These are phyloP conservation scores for Xylariales sp. DNA, from an alignment of 2,329 filamentous ascomycete genomes.

Conservation along the genomic window DNA sequence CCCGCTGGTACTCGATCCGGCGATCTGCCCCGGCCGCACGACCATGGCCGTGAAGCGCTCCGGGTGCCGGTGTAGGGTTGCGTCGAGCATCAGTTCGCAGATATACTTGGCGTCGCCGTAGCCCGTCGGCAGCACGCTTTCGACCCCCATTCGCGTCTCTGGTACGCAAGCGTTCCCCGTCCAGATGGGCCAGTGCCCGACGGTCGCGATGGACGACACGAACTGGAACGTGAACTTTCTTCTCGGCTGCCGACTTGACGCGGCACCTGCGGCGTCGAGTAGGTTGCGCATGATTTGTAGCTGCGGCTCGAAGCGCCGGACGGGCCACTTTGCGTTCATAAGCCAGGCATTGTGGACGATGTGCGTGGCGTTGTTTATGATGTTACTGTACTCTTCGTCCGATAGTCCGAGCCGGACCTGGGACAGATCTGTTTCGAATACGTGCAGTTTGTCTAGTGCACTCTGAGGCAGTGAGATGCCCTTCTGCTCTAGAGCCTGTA, in stretches of 20 bases:
- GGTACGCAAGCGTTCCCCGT: conserved; percentile 49
- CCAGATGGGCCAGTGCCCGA: conserved; percentile 54
- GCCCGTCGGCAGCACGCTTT: conserved; percentile 50
- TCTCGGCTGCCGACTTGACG: conserved; percentile 36
- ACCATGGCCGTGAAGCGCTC: conserved; percentile 48
- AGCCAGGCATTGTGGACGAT: conserved; percentile 65
- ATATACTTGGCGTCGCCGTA: conserved; percentile 60
- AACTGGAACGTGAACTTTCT: conserved; percentile 53
- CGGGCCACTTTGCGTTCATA: conserved; percentile 57
- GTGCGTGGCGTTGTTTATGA: conserved; percentile 55
- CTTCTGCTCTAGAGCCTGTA: conserved; percentile 22
- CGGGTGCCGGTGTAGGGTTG: conserved; percentile 51
- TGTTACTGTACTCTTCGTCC: conserved; percentile 50
- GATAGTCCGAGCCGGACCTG: conserved; percentile 58
- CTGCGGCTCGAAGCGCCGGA: conserved; percentile 56
- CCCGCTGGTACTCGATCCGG: conserved; percentile 53
- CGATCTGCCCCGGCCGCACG: conserved; percentile 58
- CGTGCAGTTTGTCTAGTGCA: conserved; percentile 51
- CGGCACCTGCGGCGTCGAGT: conserved; percentile 56
- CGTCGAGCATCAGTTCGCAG: conserved; percentile 59
- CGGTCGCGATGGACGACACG: conserved; percentile 56
- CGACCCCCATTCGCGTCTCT: conserved; percentile 48
- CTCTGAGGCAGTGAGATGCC: conserved; percentile 30
- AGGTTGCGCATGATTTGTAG: conserved; percentile 60
- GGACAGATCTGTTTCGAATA: conserved; percentile 56